phyloP scores from a whole-genome alignment of 1,284 basidiomycete species.

The Leccinum subspadiceum region DNA sequence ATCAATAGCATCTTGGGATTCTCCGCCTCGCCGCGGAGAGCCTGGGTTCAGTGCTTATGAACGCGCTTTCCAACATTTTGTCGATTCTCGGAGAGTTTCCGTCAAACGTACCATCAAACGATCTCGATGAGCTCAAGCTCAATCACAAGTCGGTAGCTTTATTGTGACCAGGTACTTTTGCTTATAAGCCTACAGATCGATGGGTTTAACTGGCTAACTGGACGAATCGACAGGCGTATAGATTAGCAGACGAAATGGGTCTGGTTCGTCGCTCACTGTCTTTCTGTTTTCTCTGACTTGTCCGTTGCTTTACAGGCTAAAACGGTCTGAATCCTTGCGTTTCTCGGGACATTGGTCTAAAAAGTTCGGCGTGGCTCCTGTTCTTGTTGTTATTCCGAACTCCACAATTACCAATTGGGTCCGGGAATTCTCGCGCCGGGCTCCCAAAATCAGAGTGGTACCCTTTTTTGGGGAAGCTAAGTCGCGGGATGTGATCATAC shows the following conservation, averaged over 20 bases:
- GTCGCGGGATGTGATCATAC: slow-evolving; percentile 77
- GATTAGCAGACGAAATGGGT: slow-evolving; percentile 99
- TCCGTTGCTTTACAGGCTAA: slow-evolving; percentile 59
- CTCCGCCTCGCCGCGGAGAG: slow-evolving; percentile 67
- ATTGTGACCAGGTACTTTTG: neutral
- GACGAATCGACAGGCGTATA: slow-evolving; percentile 85
- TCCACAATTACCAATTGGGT: slow-evolving; percentile 89
- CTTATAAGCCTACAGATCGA: slow-evolving; percentile 57
- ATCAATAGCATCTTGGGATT: slow-evolving; percentile 81
- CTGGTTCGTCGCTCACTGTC: slow-evolving; percentile 47
- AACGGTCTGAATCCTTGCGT: slow-evolving; percentile 69
- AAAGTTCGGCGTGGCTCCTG: slow-evolving; percentile 66
- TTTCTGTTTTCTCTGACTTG: slow-evolving; percentile 8
- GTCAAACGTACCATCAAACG: slow-evolving; percentile 45
- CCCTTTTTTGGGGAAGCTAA: slow-evolving; percentile 80
- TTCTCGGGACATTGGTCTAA: slow-evolving; percentile 75
- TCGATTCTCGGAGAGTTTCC: slow-evolving; percentile 60
- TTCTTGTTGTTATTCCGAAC: slow-evolving; percentile 91
- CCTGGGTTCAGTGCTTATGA: slow-evolving; percentile 62
- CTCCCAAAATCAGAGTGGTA: slow-evolving; percentile 76
- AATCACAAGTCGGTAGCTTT: slow-evolving; percentile 66
- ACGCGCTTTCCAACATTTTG: slow-evolving; percentile 62
- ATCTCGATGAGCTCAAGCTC: slow-evolving; percentile 49
- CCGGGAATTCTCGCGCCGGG: slow-evolving; percentile 91
- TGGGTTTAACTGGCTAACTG: slow-evolving; percentile 97